Percentiles rank a stretch among this genome's conserved stretches.
Conservation (phyloP, 441 rosid species). For the Euphorbia celastroides region DNA sequence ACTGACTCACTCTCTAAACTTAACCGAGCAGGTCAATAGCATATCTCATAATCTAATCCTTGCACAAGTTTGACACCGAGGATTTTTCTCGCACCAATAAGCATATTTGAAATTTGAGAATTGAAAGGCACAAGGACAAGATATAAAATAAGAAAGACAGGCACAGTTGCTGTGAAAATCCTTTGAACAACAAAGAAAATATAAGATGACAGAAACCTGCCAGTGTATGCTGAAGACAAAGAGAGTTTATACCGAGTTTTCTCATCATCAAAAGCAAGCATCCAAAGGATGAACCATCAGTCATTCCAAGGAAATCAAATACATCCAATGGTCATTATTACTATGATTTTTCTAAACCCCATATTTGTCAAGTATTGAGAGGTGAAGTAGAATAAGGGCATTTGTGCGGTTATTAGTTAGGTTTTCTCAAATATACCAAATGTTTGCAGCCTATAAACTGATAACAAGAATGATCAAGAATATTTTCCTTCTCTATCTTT, state of each 20-base stretch:
- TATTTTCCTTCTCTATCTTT: too few species aligned
- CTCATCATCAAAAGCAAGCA: background rate
- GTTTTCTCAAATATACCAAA: too few species aligned
- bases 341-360: too few species aligned
- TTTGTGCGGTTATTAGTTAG: too few species aligned
- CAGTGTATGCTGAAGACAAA: background rate
- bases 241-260: background rate
- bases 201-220: background rate
- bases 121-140: background rate
- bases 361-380: too few species aligned
- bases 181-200: too few species aligned
- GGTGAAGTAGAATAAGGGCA: too few species aligned
- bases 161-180: background rate
- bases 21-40: background rate
- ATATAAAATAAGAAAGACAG: background rate
- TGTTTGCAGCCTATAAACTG: too few species aligned
- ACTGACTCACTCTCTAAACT: background rate
- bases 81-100: background rate
- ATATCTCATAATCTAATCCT: constrained; percentile 5
- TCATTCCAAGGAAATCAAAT: too few species aligned
- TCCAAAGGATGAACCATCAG: too few species aligned
- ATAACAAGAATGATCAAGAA: too few species aligned
- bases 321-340: too few species aligned
- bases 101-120: background rate
- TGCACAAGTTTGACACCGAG: background rate